Percentiles rank a stretch among this genome's conserved stretches.
Conservation (phyloP, 192 early-diverging fungal genomes). For the Backusella sp. region DNA sequence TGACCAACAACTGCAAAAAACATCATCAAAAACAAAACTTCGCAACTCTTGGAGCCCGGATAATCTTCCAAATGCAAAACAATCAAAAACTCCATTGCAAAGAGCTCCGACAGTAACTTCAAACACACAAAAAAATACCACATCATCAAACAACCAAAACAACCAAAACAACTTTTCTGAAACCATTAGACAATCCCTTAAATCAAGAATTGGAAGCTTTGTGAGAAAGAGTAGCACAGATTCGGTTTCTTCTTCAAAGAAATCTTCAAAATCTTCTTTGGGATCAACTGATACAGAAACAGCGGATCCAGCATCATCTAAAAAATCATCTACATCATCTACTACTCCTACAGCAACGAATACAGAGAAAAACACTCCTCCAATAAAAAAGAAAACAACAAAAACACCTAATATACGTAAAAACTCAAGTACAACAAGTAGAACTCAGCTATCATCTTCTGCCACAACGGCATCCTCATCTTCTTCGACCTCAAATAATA, state of each 20-base stretch:
- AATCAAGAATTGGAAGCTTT: conserved; percentile 4
- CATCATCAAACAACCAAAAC: background rate
- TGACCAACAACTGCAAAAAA: background rate
- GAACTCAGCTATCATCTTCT: background rate
- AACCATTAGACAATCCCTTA: background rate
- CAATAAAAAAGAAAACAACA: conserved; percentile 8
- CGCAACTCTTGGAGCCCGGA: background rate
- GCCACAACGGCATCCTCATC: background rate
- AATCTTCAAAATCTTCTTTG: conserved; percentile 10
- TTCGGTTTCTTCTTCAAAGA: background rate
- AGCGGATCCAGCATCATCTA: conserved; percentile 36
- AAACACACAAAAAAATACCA: background rate
- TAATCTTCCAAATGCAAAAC: background rate
- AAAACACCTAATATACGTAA: conserved; percentile 13
- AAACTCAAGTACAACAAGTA: background rate
- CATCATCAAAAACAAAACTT: background rate
- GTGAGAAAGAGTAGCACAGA: background rate
- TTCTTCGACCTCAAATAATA: background rate
- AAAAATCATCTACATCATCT: conserved; percentile 16
- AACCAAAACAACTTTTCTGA: background rate
- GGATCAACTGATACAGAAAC: background rate
- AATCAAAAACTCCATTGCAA: background rate
- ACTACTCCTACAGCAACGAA: background rate
- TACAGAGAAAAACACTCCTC: conserved; percentile 5
- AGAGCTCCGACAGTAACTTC: background rate